Evolutionary conservation across 2,329 filamentous ascomycete genomes (phyloP), one percentile per base, ranked within the genome.

Genomic region (Didymella sp.): DNA sequence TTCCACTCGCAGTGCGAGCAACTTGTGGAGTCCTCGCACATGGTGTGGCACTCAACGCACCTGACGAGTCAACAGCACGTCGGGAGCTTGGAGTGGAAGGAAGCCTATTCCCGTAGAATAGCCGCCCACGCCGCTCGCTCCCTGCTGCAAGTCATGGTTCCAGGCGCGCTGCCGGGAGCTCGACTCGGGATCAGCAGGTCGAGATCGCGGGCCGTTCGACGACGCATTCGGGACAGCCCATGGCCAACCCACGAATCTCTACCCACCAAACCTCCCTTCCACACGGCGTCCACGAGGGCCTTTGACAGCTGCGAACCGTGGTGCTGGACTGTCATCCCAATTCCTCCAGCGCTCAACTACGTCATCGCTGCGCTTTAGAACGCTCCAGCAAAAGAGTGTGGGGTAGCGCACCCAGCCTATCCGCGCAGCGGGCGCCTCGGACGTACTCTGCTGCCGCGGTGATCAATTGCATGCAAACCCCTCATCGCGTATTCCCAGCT

Each of bases 91-190:
- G 28, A 47, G 15, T 38, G 44, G 13, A 38, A n/a, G 22, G 37
- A 25, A n/a, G 13, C 7, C 25, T 7, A 15, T 13, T 15, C 21
- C 52, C 40, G 45, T 6, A 52, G 48, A 51, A 61, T 62, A 61
- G 50, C 56, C 59, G 52, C 37, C 8, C 47, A 22, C 37, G 58
- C 59, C 55, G 60, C 52, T 58, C 55, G 60, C 52, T 58, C 60
- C 61, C 57, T 66, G 57, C 62, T 70, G 64, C 67, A 68, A 66
- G 61, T 69, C 67, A 62, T 68, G 21, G 56, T 50, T 58, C 66
- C 58, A 61, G 56, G 48, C 65, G 48, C 52, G 48, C 51, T 51
- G 58, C 51, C 46, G 33, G 55, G 46, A 50, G 22, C 50, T 49
- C 45, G 44, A 56, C 58, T 49, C 45, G 52, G 44, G 57, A 58